These are phyloP conservation scores for Coffea eugenioides DNA, from an alignment of 257 asterid genomes.

Conservation along the genomic window DNA sequence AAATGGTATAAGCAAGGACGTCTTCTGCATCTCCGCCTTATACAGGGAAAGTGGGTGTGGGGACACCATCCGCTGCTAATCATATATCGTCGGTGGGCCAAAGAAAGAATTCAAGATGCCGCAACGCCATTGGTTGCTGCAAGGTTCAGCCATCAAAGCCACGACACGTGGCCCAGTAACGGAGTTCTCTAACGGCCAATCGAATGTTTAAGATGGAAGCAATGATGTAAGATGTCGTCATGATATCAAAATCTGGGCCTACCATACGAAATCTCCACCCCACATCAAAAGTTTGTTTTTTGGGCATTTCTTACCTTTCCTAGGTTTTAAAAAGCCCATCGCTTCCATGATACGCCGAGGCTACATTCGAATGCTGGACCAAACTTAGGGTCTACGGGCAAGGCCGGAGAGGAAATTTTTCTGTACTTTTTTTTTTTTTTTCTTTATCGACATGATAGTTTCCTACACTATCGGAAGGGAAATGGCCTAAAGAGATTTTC, in stretches of 20 bases:
- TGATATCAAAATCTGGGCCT: slow-evolving; percentile 14
- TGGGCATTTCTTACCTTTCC: neutral
- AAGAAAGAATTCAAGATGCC: slow-evolving; percentile 35
- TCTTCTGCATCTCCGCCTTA: too few relatives aligned
- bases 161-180: slow-evolving; percentile 32
- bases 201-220: slow-evolving; percentile 9
- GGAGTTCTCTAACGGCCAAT: neutral
- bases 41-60: too few relatives aligned
- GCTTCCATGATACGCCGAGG: slow-evolving; percentile 10
- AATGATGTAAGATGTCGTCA: slow-evolving; percentile 35
- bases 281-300: neutral
- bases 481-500: too few relatives aligned
- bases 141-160: slow-evolving; percentile 27
- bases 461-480: too few relatives aligned
- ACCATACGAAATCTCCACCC: neutral
- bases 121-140: slow-evolving; percentile 55
- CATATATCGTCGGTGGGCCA: slow-evolving; percentile 20
- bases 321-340: slow-evolving; percentile 1
- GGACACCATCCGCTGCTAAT: slow-evolving; percentile 3
- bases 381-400: neutral
- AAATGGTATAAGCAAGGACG: too few relatives aligned
- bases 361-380: neutral
- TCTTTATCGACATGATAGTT: too few relatives aligned
- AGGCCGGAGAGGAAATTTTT: neutral
- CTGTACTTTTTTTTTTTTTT: neutral